Conservation (phyloP, 1,139 yeast genomes). For the Diutina ranongensis region DNA sequence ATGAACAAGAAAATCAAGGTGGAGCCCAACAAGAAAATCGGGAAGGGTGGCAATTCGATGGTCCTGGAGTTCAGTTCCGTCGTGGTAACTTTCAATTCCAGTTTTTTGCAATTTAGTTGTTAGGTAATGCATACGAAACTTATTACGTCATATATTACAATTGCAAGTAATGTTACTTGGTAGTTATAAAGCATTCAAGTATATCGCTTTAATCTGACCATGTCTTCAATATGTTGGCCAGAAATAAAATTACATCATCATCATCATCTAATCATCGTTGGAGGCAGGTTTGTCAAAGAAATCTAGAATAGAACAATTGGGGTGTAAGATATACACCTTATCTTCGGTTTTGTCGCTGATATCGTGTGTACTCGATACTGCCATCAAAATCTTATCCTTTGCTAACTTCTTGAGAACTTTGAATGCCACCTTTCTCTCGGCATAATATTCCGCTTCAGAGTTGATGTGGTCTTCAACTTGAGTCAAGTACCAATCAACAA, state of each 20-base stretch:
- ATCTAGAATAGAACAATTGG: constrained; percentile 74
- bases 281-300: constrained; percentile 25
- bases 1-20: neutral
- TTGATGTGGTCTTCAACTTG: constrained; percentile 63
- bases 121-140: too few relatives aligned
- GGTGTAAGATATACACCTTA: constrained; percentile 65
- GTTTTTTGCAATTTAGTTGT: constrained; percentile 20
- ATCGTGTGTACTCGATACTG: constrained; percentile 46
- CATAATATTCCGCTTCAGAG: constrained; percentile 60
- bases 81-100: constrained; percentile 27
- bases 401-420: constrained; percentile 80
- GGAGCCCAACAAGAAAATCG: constrained; percentile 4
- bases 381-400: constrained; percentile 78
- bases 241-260: neutral
- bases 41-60: constrained; percentile 10
- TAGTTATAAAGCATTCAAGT: too few relatives aligned
- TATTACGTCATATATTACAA: too few relatives aligned
- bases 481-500: constrained; percentile 72
- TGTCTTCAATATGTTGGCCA: too few relatives aligned
- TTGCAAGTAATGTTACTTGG: too few relatives aligned
- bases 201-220: too few relatives aligned
- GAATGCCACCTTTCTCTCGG: constrained; percentile 58
- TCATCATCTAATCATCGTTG: neutral
- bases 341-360: constrained; percentile 21
- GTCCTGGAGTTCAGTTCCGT: constrained; percentile 13